These are phyloP conservation scores for Botrytis sinoallii DNA, from an alignment of 2,329 filamentous ascomycete genomes.

Conservation along the genomic window DNA sequence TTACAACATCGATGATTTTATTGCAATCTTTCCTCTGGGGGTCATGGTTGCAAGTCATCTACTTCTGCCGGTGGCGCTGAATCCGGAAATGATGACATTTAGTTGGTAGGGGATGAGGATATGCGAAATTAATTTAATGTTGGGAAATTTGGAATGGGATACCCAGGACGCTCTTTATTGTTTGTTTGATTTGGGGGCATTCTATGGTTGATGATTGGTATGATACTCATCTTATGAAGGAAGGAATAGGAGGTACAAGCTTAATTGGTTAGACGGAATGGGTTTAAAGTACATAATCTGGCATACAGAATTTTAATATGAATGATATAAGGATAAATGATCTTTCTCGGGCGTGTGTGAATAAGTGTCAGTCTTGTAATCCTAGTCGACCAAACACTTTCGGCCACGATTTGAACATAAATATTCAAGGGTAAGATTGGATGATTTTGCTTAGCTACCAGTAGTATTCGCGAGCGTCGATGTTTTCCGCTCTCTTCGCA, in stretches of 20 bases:
- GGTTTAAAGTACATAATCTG: slow-evolving; percentile 1
- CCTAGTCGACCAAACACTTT: background rate
- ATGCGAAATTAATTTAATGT: background rate
- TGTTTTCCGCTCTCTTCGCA: background rate
- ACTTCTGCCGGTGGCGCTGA: slow-evolving; percentile 16
- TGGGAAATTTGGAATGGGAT: background rate
- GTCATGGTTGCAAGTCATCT: slow-evolving; percentile 16
- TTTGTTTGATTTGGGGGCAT: background rate
- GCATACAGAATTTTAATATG: background rate
- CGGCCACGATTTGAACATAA: background rate
- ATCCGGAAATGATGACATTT: slow-evolving; percentile 20
- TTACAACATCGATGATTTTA: slow-evolving; percentile 13
- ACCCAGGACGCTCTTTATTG: background rate
- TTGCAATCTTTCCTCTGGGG: slow-evolving; percentile 14
- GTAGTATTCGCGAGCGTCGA: background rate
- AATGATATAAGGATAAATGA: too few relatives aligned
- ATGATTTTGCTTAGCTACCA: background rate
- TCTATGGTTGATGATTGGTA: background rate
- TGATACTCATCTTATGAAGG: background rate
- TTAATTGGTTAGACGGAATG: slow-evolving; percentile 1
- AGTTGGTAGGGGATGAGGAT: slow-evolving; percentile 10
- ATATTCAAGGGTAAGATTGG: background rate
- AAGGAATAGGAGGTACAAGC: background rate
- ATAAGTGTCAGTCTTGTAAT: background rate
- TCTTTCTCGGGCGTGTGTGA: background rate